Percentiles rank a stretch among this genome's conserved stretches.
These are phyloP conservation scores for Ceratocystis variospora DNA, from an alignment of 2,329 filamentous ascomycete genomes.

Conservation along the genomic window DNA sequence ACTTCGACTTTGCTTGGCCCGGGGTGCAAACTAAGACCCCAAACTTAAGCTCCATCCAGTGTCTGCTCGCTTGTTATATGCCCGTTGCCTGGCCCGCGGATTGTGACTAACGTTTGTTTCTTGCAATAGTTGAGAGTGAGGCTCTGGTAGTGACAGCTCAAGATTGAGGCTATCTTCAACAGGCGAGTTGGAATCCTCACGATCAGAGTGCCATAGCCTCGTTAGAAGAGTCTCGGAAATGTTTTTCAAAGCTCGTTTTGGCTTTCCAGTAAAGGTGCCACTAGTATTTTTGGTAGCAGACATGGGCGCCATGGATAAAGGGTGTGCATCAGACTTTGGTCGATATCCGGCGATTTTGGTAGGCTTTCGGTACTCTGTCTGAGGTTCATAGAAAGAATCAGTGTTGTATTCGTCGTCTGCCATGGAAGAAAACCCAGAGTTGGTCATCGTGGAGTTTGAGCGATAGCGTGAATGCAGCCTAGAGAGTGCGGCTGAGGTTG, in stretches of 20 bases:
- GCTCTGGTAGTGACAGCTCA: neutral
- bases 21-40: conserved; percentile 14
- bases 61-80: conserved; percentile 8
- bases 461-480: neutral
- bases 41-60: conserved; percentile 11
- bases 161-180: neutral
- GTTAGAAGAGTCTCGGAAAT: conserved; percentile 5
- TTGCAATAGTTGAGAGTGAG: neutral
- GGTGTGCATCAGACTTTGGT: neutral
- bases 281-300: neutral
- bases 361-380: neutral
- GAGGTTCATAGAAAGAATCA: neutral
- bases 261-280: neutral
- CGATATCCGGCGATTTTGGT: neutral
- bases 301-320: neutral
- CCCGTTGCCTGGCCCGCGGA: neutral
- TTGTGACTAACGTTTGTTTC: neutral
- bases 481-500: neutral
- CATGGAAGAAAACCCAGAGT: conserved; percentile 6
- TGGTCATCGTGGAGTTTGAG: neutral
- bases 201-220: conserved; percentile 6
- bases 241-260: conserved; percentile 1
- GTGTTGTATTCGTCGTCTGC: conserved; percentile 7
- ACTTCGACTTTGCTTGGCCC: conserved; percentile 8
- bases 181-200: neutral